A percentile compares a stretch with the other conserved stretches of the same genome.
Conservation (phyloP, 2,329 filamentous ascomycete genomes). For the Escovopsis sp. region DNA sequence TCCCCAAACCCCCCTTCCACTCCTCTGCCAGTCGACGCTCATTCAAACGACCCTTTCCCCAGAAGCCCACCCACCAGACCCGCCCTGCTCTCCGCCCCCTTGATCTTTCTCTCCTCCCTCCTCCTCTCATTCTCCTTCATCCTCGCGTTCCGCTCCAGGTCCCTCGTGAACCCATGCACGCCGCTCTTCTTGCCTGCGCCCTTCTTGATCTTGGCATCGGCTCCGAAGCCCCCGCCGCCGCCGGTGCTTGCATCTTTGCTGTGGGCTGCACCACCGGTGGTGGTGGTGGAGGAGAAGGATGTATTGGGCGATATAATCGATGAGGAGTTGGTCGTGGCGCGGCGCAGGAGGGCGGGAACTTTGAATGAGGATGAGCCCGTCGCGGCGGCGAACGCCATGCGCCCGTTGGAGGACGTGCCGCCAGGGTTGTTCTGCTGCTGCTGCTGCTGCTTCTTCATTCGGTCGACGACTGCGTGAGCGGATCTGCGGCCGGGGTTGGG, state of each 20-base stretch:
- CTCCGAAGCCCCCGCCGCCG: conserved; percentile 24
- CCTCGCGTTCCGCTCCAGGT: conserved; percentile 39
- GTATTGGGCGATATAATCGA: conserved; percentile 22
- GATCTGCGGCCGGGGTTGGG: conserved; percentile 20
- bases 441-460: conserved; percentile 51
- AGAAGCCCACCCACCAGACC: conserved; percentile 44
- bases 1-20: too few species aligned
- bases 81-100: conserved; percentile 39
- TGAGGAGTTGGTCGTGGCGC: conserved; percentile 52
- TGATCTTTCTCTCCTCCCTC: conserved; percentile 41
- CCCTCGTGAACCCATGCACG: conserved; percentile 43
- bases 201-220: conserved; percentile 43
- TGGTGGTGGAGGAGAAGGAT: conserved; percentile 15
- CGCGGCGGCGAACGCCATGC: conserved; percentile 40
- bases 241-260: conserved; percentile 17
- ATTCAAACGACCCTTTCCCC: conserved; percentile 32
- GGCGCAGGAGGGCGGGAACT: conserved; percentile 54
- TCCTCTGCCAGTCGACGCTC: background rate
- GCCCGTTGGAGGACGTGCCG: conserved; percentile 22
- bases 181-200: conserved; percentile 44
- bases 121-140: conserved; percentile 41
- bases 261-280: conserved; percentile 16
- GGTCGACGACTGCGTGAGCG: conserved; percentile 46
- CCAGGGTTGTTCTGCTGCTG: too few species aligned
- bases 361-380: conserved; percentile 35